phyloP scores from a whole-genome alignment of 2,329 filamentous ascomycete genomes.

The Diaporthe vaccinii region DNA sequence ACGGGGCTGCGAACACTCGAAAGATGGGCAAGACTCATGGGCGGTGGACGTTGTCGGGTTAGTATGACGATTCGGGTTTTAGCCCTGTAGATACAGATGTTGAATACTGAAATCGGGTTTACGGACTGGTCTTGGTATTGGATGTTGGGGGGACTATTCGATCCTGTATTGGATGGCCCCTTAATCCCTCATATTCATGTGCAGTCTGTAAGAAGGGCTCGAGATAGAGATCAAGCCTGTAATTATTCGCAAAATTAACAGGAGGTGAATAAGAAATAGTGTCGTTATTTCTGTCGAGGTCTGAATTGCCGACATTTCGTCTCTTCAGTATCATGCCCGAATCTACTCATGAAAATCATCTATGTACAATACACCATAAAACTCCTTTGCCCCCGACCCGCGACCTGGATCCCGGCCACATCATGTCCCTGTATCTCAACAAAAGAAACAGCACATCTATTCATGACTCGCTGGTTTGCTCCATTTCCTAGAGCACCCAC shows the following conservation, averaged over 20 bases:
- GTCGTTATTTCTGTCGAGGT: not conserved
- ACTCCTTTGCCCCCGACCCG: constrained; percentile 4
- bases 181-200: not conserved
- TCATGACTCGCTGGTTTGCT: not conserved
- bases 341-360: not conserved
- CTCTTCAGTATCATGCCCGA: not conserved
- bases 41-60: not conserved
- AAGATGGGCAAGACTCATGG: constrained; percentile 1
- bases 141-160: not conserved
- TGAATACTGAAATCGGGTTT: not conserved
- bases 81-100: not conserved
- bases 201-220: not conserved
- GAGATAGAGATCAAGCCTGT: not conserved
- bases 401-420: not conserved
- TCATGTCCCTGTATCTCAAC: not conserved
- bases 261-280: not conserved
- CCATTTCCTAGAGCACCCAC: not conserved
- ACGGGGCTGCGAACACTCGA: constrained; percentile 41
- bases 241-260: not conserved
- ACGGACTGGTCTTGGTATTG: not conserved
- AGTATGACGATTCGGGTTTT: not conserved
- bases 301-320: not conserved
- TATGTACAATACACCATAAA: not conserved
- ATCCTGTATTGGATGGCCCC: not conserved
- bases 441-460: not conserved